Evolutionary conservation across 495 filamentous ascomycete species (phyloP).

Genomic region (Aspergillus olivimuriae): DNA sequence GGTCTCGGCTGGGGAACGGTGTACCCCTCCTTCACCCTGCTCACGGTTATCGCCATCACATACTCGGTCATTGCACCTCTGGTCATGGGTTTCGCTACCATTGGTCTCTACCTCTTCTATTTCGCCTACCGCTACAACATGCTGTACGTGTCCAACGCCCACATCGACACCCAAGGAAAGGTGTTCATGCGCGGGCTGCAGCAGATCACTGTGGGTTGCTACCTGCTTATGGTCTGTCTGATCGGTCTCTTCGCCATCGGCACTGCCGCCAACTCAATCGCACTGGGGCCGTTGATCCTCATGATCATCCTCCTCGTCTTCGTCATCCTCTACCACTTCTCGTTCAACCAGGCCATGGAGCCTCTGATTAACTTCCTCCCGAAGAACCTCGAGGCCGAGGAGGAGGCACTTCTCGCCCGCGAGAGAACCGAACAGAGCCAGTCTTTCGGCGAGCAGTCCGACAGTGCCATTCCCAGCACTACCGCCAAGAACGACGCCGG

Average conservation of each 20-base stretch:
- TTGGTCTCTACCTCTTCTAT: constrained; percentile 85
- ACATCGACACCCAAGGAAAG: constrained; percentile 86
- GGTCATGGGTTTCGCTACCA: constrained; percentile 77
- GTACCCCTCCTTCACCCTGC: constrained; percentile 77
- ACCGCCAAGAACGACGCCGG: constrained; percentile 14
- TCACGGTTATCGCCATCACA: constrained; percentile 79
- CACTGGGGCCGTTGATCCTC: constrained; percentile 69
- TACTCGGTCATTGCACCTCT: constrained; percentile 90
- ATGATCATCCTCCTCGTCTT: constrained; percentile 80
- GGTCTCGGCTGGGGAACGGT: constrained; percentile 81
- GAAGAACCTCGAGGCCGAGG: constrained; percentile 54
- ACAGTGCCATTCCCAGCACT: constrained; percentile 18
- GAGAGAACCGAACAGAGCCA: constrained; percentile 21
- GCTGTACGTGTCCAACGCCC: constrained; percentile 79
- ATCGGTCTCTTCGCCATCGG: constrained; percentile 83
- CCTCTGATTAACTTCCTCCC: constrained; percentile 82
- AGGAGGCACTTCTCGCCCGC: constrained; percentile 54
- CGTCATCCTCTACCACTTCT: constrained; percentile 74
- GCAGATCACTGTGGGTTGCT: constrained; percentile 83
- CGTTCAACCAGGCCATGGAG: constrained; percentile 69
- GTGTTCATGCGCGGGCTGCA: constrained; percentile 86
- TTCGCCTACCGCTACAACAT: constrained; percentile 93
- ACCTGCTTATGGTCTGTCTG: constrained; percentile 77
- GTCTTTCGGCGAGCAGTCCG: constrained; percentile 20
- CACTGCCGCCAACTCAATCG: constrained; percentile 47